Base-by-base conservation (phyloP, 1,284 basidiomycete genomes). In the Filobasidium uniguttulatum region DNA sequence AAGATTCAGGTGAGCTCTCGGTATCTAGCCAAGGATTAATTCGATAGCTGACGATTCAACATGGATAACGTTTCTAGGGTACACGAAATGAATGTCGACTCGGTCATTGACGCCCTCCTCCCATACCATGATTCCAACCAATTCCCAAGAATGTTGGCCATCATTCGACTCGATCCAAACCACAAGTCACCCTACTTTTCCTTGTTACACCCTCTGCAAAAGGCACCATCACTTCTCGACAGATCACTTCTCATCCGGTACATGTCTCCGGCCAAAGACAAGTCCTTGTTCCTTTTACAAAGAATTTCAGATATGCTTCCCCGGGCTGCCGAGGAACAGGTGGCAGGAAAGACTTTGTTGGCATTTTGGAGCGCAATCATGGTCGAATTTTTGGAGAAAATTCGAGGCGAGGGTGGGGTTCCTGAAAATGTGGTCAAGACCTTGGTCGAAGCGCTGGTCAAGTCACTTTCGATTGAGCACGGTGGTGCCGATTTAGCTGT, bases 61-160 rank as follows among this genome's bases (percentile, higher is more conserved):
- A n/a, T n/a, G 5, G n/a, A 40, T 22, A 5, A 22, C 22, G 37
- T 19, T 19, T 40, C 37, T 23, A 93, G 91, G 62, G 79, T 97
- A 33, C 79, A 97, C 65, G 90, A 97, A 64, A 90, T 96, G 73
- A 94, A 96, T 61, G 76, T 90, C 35, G 75, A 83, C 43, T 75
- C 77, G n/a, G 61, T 91, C 19, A 74, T 98, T 5, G 72, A 81
- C 12, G 73, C 88, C 17, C 97, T 97, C 68, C 69, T 97, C 25
- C 94, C 94, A 0, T 97, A 93, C 64, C 89, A 97, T 62, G 86
- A 90, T 58, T 88, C 93, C 2, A 82, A 85, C 0, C 90, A 97
- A 64, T 98, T 98, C 66, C 78, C 83, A 7, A 91, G 93, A 63
- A 86, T 97, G 76, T 74, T 94, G 35, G 81, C 83, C 3, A 90